Evolutionary conservation across 1,139 yeast genomes (phyloP).

Genomic region (Diutina pseudorugosa): DNA sequence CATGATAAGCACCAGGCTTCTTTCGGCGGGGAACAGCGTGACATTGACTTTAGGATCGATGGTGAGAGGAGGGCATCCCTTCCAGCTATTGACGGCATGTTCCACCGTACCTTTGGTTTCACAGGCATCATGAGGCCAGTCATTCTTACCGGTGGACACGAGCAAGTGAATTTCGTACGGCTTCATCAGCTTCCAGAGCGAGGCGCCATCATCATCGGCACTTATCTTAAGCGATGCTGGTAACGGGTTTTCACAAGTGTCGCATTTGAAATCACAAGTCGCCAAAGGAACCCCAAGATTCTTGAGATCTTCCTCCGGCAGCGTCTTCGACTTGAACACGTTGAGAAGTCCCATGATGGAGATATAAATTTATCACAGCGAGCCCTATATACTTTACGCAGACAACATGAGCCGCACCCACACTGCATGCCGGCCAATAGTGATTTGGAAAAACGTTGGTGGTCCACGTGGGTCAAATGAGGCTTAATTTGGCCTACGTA

Average conservation of each 20-base stretch:
- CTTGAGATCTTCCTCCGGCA: constrained; percentile 5
- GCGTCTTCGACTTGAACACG: constrained; percentile 6
- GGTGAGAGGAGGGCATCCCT: constrained; percentile 11
- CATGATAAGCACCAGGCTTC: constrained; percentile 51
- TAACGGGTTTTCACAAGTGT: constrained; percentile 34
- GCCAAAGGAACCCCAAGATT: constrained; percentile 27
- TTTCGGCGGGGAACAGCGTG: constrained; percentile 21
- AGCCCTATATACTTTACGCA: neutral
- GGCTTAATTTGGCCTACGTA: neutral
- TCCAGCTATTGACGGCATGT: constrained; percentile 37
- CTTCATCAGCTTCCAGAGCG: constrained; percentile 61
- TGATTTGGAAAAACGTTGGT: neutral
- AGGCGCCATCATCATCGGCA: constrained; percentile 24
- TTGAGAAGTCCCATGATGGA: constrained; percentile 8
- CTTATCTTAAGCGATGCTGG: constrained; percentile 44
- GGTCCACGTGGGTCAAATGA: neutral
- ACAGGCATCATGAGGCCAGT: constrained; percentile 75
- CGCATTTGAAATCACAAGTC: constrained; percentile 37
- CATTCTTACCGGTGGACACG: constrained; percentile 71
- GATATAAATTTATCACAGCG: neutral
- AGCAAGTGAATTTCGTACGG: constrained; percentile 61
- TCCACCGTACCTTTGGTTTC: constrained; percentile 43
- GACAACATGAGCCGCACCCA: neutral
- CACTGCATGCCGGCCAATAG: neutral
- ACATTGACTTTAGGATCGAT: constrained; percentile 37